A percentile compares a stretch with the other conserved stretches of the same genome.
phyloP scores from a whole-genome alignment of 352 stramenopile species.

The Bremia lactucae region DNA sequence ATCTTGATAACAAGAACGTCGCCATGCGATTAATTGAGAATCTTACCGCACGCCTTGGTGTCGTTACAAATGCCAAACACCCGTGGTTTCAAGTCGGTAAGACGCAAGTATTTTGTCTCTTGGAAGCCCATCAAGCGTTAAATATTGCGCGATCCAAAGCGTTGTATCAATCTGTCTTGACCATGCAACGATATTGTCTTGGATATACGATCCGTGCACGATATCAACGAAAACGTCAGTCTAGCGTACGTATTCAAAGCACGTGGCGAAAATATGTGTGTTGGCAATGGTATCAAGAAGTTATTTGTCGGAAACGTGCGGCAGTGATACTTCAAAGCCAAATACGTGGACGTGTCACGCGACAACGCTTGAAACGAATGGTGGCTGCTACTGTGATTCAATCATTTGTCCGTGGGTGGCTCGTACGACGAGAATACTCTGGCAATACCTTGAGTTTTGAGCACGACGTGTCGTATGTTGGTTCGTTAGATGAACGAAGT shows the following conservation, averaged over 20 bases:
- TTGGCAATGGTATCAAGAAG: conserved; percentile 28
- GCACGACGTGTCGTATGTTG: conserved; percentile 65
- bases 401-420: conserved; percentile 71
- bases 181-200: conserved; percentile 61
- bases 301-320: conserved; percentile 28
- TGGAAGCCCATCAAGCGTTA: conserved; percentile 54
- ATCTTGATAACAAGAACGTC: conserved; percentile 39
- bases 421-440: conserved; percentile 66
- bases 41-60: conserved; percentile 25
- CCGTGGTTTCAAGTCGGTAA: conserved; percentile 73
- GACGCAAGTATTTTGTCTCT: conserved; percentile 72
- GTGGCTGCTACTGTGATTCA: conserved; percentile 54
- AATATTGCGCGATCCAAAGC: conserved; percentile 49
- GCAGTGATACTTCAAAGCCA: conserved; percentile 43
- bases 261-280: conserved; percentile 42
- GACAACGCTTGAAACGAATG: conserved; percentile 29
- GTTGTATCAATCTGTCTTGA: conserved; percentile 62
- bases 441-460: conserved; percentile 75
- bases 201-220: conserved; percentile 38
- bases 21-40: conserved; percentile 34
- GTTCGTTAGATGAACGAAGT: conserved; percentile 41
- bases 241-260: conserved; percentile 41
- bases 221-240: conserved; percentile 42
- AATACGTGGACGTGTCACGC: conserved; percentile 34
- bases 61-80: conserved; percentile 30